These are phyloP conservation scores for Erigeron canadensis DNA, from an alignment of 129 eudicot species.

Conservation along the genomic window DNA sequence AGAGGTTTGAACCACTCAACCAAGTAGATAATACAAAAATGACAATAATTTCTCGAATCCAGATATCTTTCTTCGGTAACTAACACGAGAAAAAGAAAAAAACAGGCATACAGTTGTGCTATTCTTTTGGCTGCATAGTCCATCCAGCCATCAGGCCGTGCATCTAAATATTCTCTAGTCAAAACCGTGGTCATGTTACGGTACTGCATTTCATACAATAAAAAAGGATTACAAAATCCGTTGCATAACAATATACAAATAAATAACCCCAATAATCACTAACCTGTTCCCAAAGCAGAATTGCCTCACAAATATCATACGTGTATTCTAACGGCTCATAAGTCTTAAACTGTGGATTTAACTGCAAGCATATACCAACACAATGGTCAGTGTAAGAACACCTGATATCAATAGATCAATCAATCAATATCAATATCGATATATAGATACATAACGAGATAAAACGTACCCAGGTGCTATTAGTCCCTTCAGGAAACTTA, in stretches of 20 bases:
- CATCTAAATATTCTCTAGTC: constrained; percentile 95
- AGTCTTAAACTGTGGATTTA: constrained; percentile 75
- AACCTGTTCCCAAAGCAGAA: constrained; percentile 97
- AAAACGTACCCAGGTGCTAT: constrained; percentile 84
- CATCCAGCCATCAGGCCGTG: constrained; percentile 98
- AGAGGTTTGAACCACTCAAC: constrained; percentile 2
- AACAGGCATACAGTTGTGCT: constrained; percentile 70
- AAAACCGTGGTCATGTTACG: constrained; percentile 96
- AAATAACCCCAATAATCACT: constrained; percentile 9
- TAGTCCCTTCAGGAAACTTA: constrained; percentile 90
- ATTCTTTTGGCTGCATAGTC: constrained; percentile 96
- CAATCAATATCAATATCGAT: neutral
- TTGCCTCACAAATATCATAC: constrained; percentile 88
- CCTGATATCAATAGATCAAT: neutral
- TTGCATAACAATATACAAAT: neutral
- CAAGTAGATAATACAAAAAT: constrained; percentile 8
- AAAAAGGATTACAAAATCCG: constrained; percentile 24
- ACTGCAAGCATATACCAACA: constrained; percentile 41
- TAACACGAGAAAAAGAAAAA: neutral
- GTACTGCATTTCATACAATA: constrained; percentile 68
- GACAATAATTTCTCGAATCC: neutral
- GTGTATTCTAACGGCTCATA: constrained; percentile 89
- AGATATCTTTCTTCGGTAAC: neutral
- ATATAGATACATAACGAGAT: constrained; percentile 1
- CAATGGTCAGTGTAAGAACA: constrained; percentile 3